Evolutionary conservation across 2,329 filamentous ascomycete genomes (phyloP).

Genomic region (Atkinsonella texensis): DNA sequence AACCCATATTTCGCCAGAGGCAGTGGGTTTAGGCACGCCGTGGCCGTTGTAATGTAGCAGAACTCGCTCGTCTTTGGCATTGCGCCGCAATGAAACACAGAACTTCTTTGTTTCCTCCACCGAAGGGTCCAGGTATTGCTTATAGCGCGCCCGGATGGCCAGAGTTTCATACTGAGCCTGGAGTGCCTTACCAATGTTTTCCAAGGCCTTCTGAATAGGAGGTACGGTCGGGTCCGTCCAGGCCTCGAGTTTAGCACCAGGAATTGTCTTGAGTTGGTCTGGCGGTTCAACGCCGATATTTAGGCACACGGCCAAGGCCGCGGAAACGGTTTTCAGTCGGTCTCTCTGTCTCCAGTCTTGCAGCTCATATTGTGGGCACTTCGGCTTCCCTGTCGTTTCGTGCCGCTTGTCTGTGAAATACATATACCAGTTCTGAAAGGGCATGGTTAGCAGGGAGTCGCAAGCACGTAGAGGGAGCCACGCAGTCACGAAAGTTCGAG

Average conservation of each 20-base stretch:
- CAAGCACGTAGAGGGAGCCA: neutral
- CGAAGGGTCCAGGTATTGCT: conserved; percentile 90
- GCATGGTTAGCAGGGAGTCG: conserved; percentile 3
- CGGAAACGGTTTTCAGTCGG: conserved; percentile 89
- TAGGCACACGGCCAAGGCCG: conserved; percentile 83
- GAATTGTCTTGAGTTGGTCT: conserved; percentile 90
- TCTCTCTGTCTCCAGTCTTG: conserved; percentile 98
- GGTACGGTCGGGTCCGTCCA: conserved; percentile 88
- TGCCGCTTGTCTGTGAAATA: conserved; percentile 98
- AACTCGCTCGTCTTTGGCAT: conserved; percentile 90
- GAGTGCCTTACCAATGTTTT: conserved; percentile 91
- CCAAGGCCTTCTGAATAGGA: conserved; percentile 72
- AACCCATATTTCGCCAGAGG: conserved; percentile 96
- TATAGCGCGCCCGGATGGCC: conserved; percentile 91
- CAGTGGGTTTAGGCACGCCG: conserved; percentile 88
- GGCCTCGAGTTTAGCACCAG: conserved; percentile 86
- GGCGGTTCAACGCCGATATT: conserved; percentile 97
- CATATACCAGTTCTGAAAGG: conserved; percentile 86
- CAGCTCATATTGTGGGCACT: conserved; percentile 51
- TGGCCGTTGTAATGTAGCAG: conserved; percentile 99
- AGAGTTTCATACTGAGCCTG: conserved; percentile 94
- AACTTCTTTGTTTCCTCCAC: conserved; percentile 97
- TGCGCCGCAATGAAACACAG: conserved; percentile 76
- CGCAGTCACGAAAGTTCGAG: neutral
- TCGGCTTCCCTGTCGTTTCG: conserved; percentile 83